Evolutionary conservation across 306 rosid species (phyloP).

Genomic region (Rosa chinensis): DNA sequence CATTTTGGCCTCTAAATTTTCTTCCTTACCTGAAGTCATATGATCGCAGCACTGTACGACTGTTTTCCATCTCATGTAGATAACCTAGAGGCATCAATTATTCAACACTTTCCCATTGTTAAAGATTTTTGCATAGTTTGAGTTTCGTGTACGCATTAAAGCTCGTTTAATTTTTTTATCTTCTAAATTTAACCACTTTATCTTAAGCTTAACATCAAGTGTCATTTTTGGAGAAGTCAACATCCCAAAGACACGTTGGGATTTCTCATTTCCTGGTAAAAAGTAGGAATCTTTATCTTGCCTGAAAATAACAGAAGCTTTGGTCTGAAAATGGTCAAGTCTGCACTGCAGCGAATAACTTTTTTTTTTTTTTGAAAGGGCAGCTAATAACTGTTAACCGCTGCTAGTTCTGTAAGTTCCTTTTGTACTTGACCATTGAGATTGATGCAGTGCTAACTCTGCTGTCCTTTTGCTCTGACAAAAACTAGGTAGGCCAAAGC

Average conservation of each 20-base stretch:
- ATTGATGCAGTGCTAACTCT: background rate
- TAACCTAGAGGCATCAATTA: background rate
- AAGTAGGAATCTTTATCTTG: background rate
- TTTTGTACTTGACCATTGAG: background rate
- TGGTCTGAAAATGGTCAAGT: background rate
- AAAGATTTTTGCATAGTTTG: background rate
- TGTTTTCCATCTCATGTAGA: conserved; percentile 46
- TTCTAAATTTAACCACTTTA: background rate
- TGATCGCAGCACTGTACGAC: conserved; percentile 46
- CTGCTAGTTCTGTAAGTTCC: no score
- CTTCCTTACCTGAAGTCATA: conserved; percentile 71
- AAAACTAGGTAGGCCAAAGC: background rate
- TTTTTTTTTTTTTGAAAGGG: no score
- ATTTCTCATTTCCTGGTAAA: background rate
- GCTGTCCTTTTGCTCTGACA: background rate
- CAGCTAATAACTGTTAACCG: background rate
- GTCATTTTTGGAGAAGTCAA: background rate
- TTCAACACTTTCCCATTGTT: background rate
- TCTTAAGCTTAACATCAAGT: background rate
- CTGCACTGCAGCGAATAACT: background rate
- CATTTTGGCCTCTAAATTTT: conserved; percentile 56
- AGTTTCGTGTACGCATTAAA: background rate
- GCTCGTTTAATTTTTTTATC: background rate
- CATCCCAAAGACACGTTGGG: background rate
- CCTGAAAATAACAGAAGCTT: background rate